phyloP scores from a whole-genome alignment of 2,329 filamentous ascomycete species.

The Chrysoporthe deuterocubensis region DNA sequence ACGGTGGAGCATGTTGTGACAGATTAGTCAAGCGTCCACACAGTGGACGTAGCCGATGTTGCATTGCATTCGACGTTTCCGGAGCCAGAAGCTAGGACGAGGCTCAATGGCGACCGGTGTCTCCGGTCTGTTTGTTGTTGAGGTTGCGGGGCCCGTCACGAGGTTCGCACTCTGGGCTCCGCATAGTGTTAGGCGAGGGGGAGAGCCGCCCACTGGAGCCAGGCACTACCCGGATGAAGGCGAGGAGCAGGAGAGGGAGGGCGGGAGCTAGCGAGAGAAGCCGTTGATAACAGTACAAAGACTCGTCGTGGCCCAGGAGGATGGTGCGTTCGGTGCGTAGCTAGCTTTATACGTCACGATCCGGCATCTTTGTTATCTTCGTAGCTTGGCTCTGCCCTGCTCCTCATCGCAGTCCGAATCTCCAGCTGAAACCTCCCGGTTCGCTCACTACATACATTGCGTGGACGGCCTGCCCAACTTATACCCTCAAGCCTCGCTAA shows the following conservation, averaged over 20 bases:
- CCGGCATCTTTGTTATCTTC: background rate
- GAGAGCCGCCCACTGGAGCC: background rate
- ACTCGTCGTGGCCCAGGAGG: background rate
- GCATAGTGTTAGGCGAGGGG: background rate
- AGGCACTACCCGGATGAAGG: no score
- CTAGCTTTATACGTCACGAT: slow-evolving; percentile 2
- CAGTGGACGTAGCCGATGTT: slow-evolving; percentile 15
- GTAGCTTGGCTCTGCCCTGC: background rate
- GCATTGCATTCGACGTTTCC: slow-evolving; percentile 20
- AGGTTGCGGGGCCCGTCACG: background rate
- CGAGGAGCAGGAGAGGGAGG: background rate
- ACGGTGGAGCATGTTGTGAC: background rate
- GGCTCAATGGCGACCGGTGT: slow-evolving; percentile 1
- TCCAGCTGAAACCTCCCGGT: background rate
- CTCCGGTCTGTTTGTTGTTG: background rate
- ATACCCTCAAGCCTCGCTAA: no score
- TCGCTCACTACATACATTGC: background rate
- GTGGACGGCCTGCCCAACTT: background rate
- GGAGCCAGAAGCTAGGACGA: background rate
- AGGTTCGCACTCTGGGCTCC: background rate
- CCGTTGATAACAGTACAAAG: slow-evolving; percentile 1
- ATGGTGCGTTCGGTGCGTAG: background rate
- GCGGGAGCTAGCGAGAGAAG: background rate
- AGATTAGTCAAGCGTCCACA: slow-evolving; percentile 5
- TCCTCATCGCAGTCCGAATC: background rate